These are phyloP conservation scores for Umbelopsis vinacea DNA, from an alignment of 192 early-diverging fungal genomes.

Conservation along the genomic window DNA sequence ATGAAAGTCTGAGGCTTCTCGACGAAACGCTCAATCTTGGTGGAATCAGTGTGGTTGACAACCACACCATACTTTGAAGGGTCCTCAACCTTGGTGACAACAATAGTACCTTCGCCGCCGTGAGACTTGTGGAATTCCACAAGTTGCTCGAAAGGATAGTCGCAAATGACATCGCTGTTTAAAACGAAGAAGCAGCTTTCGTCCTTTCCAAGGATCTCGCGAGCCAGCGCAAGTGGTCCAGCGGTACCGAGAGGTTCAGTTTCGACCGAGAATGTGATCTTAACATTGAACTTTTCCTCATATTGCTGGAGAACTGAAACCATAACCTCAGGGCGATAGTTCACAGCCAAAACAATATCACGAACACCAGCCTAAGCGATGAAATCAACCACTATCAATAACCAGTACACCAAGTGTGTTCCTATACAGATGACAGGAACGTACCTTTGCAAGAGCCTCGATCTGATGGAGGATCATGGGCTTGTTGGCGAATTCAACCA, in stretches of 20 bases:
- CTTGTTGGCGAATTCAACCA: conserved; percentile 99
- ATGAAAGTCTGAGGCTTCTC: conserved; percentile 97
- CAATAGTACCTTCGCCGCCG: conserved; percentile 94
- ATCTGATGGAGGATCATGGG: conserved; percentile 99
- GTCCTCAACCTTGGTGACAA: conserved; percentile 96
- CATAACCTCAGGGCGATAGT: conserved; percentile 99
- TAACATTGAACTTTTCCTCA: conserved; percentile 89
- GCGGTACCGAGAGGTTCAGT: conserved; percentile 95
- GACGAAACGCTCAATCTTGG: conserved; percentile 91
- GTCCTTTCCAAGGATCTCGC: conserved; percentile 90
- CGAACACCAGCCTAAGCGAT: conserved; percentile 90
- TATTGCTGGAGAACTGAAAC: conserved; percentile 91
- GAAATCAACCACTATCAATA: neutral
- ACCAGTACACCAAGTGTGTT: neutral
- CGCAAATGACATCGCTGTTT: conserved; percentile 99
- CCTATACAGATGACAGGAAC: conserved; percentile 26
- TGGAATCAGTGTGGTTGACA: conserved; percentile 75
- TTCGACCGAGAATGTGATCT: conserved; percentile 96
- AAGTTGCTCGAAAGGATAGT: conserved; percentile 93
- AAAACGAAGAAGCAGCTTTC: conserved; percentile 97
- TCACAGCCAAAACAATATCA: conserved; percentile 98
- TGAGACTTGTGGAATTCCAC: conserved; percentile 90
- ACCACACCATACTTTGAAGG: conserved; percentile 99
- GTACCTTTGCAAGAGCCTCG: conserved; percentile 93
- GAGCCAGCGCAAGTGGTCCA: conserved; percentile 94